phyloP scores from a whole-genome alignment of 169 alveolate species.

The Plasmodium sp. region DNA sequence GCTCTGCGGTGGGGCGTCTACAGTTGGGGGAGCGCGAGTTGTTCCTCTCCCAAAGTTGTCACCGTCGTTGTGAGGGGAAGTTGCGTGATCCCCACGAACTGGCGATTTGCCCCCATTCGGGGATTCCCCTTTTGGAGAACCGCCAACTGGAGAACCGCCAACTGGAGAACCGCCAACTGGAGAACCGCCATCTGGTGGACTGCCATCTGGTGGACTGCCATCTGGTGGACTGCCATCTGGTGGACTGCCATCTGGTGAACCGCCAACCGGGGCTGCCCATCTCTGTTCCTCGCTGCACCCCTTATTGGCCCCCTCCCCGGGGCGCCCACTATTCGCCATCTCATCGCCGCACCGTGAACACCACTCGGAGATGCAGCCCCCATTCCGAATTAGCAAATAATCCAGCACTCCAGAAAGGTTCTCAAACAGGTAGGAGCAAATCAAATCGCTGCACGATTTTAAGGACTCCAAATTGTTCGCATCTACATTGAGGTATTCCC shows the following conservation, averaged over 20 bases:
- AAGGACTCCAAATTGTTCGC: not conserved
- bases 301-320: not conserved
- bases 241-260: not conserved
- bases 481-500: constrained; percentile 20
- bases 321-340: not conserved
- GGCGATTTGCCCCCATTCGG: not conserved
- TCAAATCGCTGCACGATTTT: constrained; percentile 31
- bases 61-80: not conserved
- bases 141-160: not conserved
- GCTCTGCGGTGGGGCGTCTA: not conserved
- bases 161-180: not conserved
- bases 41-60: not conserved
- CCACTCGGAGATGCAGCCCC: constrained; percentile 34
- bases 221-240: not conserved
- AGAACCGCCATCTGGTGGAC: not conserved
- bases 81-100: not conserved
- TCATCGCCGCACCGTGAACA: not conserved
- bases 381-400: constrained; percentile 18
- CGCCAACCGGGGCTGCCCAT: not conserved
- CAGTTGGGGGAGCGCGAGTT: not conserved
- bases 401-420: constrained; percentile 17
- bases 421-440: constrained; percentile 37
- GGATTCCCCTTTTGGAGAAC: not conserved
- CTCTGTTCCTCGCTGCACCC: not conserved
- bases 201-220: not conserved